Conservation (phyloP, 768 basidiomycete genomes). For the Trichaptum fuscoviolaceum region DNA sequence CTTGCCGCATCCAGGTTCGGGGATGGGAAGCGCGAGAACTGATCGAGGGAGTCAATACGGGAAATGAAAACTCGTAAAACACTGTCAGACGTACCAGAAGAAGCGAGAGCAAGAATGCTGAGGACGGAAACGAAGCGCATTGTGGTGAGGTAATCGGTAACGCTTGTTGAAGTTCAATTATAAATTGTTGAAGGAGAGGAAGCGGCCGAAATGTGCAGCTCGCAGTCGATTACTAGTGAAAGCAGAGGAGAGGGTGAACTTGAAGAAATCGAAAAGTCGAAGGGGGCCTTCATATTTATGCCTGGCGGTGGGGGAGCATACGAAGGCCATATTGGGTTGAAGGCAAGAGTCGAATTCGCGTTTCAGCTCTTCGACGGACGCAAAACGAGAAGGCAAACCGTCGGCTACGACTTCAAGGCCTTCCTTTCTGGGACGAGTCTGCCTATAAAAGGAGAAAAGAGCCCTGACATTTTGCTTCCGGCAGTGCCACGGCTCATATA, state of each 20-base stretch:
- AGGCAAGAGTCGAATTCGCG: background rate
- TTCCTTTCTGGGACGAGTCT: background rate
- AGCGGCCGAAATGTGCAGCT: background rate
- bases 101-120: background rate
- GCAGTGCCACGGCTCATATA: background rate
- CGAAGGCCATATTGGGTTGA: background rate
- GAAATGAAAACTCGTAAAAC: background rate
- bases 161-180: background rate
- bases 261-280: background rate
- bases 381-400: background rate
- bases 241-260: background rate
- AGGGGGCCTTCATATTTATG: background rate
- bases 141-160: background rate
- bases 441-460: background rate
- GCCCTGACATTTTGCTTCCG: background rate
- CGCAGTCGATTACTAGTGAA: constrained; percentile 1
- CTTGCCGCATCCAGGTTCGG: background rate
- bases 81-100: background rate
- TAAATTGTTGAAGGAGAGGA: background rate
- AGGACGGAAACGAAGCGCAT: background rate
- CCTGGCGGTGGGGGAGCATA: background rate
- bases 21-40: background rate
- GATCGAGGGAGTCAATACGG: background rate
- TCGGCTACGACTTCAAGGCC: background rate
- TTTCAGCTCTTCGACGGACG: background rate